Evolutionary conservation across 345 rosid species (phyloP), one percentile per base, ranked within the genome.

Genomic region (Melaleuca alternifolia): DNA sequence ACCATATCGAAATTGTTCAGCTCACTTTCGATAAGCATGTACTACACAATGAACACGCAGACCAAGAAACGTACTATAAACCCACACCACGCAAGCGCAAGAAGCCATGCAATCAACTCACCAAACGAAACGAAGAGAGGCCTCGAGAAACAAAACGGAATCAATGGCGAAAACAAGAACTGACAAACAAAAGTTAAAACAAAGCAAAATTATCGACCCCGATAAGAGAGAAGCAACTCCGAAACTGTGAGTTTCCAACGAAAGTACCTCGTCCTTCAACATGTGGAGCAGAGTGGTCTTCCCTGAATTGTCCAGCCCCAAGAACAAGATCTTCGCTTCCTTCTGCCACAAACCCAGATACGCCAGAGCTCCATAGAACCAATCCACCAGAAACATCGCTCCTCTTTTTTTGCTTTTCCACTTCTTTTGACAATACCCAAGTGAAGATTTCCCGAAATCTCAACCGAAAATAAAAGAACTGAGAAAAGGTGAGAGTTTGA

Each of bases 261-360:
- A 44, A 52, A 5, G 16, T 4, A 83, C 88, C 88, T 83, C 88
- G 14, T 87, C 88, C 82, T 83, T 87, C 82, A 87, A 50, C 85
- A 87, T 87, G 51, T 65, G 88, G 30, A 87, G 88, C 10, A 87
- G 61, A 21, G 88, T 87, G 13, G 88, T 87, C 83, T 87, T 87
- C 57, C 88, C 88, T 65, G 85, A 77, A 52, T 87, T 87, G 41
- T 87, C 88, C 51, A 87, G 85, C 3, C 85, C 88, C 59, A 87
- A 44, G 77, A 87, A 87, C 61, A 87, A 71, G 4, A 71, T 37
- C 48, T 71, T 71, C 24, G 79, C 79, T 71, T 71, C 79, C 79
- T 71, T 71, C 48, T 33, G 79, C 24, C 13, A 33, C 48, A 71
- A 10, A 71, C 79, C 79, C 48, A 71, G 48, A 71, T 12, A 71